Evolutionary conservation across 2,329 filamentous ascomycete genomes (phyloP), one percentile per base, ranked within the genome.

Genomic region (Pseudocercospora fijiensis): DNA sequence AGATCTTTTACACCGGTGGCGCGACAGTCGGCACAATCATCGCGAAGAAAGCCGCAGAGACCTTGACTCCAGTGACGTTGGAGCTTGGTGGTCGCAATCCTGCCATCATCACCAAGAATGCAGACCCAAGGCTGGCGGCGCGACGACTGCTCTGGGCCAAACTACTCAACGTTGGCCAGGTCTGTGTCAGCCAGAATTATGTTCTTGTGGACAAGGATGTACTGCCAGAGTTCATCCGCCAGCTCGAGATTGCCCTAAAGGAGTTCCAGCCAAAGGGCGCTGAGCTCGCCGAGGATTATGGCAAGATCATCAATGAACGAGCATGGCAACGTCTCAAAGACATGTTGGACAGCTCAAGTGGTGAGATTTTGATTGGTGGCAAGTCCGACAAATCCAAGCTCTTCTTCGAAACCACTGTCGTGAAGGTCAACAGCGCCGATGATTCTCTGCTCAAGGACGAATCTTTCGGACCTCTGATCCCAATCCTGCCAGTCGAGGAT

Each of bases 1-100:
- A 97, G 85, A 96, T 99, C 73, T 93, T 95, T 82, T 99, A 96
- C 81, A 99, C 95, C 0, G 95, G 95, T 60, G 88, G 87, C 72
- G 84, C 85, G 58, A 80, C 76, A 27, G 92, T 97, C 18, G 95
- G 91, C 55, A 82, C 74, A 22, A 83, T 83, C 70, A 81, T 83
- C 63, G 79, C 81, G 13, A 82, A 82, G 77, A 83, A 82, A 73
- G 81, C 81, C 0, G 81, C 81, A 1, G 81, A 83, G 73, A 83
- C 81, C 0, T 75, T 83, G 65, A 98, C 95, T 0, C 95, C 95
- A 0, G 88, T 96, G 22, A 86, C 88, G 9, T 86, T 98, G 55
- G 95, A 99, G 81, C 86, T 99, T 53, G 95, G 95, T 64, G 95
- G 95, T 65, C 84, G 86, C 68, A 98, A 98, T 80, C 95, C 95